Evolutionary conservation across 2,329 filamentous ascomycete species (phyloP).

Genomic region (Verticillium nonalfalfae): DNA sequence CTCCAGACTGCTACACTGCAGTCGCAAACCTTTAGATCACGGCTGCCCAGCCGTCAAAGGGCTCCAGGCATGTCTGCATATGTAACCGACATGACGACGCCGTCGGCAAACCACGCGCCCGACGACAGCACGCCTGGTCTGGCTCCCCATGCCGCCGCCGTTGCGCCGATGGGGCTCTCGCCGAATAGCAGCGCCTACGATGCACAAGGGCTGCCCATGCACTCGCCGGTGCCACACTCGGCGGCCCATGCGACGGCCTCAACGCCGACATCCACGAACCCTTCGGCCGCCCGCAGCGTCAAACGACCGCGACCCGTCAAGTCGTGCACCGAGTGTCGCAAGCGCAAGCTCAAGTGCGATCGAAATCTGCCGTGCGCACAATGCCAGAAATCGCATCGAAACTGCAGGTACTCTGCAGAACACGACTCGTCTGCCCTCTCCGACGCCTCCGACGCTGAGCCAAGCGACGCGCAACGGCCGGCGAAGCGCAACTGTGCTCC

Average conservation of each 20-base stretch:
- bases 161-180: not conserved
- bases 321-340: slow-evolving; percentile 50
- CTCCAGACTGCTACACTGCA: not conserved
- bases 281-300: slow-evolving; percentile 30
- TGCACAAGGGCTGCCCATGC: not conserved
- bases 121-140: not conserved
- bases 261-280: not conserved
- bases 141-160: not conserved
- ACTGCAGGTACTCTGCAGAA: slow-evolving; percentile 46
- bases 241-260: not conserved
- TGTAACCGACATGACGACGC: not conserved
- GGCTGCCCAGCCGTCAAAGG: not conserved
- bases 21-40: not conserved
- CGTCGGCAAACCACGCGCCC: not conserved
- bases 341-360: slow-evolving; percentile 52
- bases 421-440: slow-evolving; percentile 40
- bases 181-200: not conserved
- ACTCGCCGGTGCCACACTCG: not conserved
- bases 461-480: slow-evolving; percentile 24
- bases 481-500: slow-evolving; percentile 29
- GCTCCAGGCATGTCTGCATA: not conserved
- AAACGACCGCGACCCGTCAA: slow-evolving; percentile 50
- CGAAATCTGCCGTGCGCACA: slow-evolving; percentile 50
- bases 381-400: slow-evolving; percentile 49
- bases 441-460: slow-evolving; percentile 39